Conservation (phyloP, 106 monocot species). For the Allium fistulosum region DNA sequence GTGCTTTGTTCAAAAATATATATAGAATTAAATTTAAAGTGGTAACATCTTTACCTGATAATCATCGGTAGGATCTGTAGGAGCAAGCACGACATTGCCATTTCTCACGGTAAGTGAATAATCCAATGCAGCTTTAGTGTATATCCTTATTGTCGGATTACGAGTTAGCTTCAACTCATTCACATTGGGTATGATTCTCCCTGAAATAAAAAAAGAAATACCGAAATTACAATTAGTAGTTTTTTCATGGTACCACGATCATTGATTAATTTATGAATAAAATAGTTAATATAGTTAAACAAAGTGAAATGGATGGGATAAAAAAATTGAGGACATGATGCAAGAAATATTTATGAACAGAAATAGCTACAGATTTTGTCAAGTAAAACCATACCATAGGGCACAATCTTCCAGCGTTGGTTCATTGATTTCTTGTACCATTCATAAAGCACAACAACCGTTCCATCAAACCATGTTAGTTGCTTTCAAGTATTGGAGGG, state of each 20-base stretch:
- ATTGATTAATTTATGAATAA: not conserved
- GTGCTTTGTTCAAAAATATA: not conserved
- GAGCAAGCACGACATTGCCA: slow-evolving; percentile 8
- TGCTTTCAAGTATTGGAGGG: too few relatives aligned
- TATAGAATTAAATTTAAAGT: not conserved
- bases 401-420: slow-evolving; percentile 52
- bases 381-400: slow-evolving; percentile 1
- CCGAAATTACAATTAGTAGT: not conserved
- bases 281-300: not conserved
- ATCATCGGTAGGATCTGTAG: slow-evolving; percentile 3
- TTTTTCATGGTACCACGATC: not conserved
- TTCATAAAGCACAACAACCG: slow-evolving; percentile 38
- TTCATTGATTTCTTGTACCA: slow-evolving; percentile 40
- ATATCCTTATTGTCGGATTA: not conserved
- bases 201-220: not conserved
- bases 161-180: not conserved
- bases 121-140: not conserved
- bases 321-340: too few relatives aligned
- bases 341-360: too few relatives aligned
- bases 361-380: not conserved
- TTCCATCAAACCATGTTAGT: too few relatives aligned
- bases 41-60: slow-evolving; percentile 1
- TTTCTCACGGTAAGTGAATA: slow-evolving; percentile 7
- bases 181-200: too few relatives aligned
- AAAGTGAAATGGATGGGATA: not conserved